Base-by-base conservation (phyloP, 805 yeast genomes). In the Candida andamanensis region DNA sequence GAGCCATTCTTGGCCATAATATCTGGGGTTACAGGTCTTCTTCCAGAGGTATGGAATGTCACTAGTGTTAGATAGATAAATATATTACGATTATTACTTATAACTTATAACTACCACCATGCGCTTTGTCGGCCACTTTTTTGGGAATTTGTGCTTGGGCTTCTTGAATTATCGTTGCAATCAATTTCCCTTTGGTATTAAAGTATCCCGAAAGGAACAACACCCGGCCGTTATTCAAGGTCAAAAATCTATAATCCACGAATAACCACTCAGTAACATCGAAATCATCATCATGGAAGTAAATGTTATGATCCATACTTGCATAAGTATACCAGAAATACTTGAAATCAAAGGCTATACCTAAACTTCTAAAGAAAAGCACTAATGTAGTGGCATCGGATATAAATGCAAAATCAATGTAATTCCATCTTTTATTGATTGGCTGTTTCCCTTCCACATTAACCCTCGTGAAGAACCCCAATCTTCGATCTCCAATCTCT, bases 1-100 rank as follows among this genome's bases (percentile, higher is more conserved):
- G 95, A 2, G 92, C 92, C 2, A 69, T 66, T n/a, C 15, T 74
- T 16, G 95, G 95, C 1, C 70, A 78, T 49, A 76, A 67, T 45
- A 21, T 74, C 8, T 85, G 85, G 80, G 73, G 74, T 6, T 29
- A 30, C 3, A 22, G 24, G 8, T 26, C 25, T 6, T 17, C 13
- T 6, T 23, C 16, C 6, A 21, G 37, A 3, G 32, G 36, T 6
- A 36, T 62, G 51, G 53, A 62, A 18, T 63, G 69, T 32, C 69
- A 63, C 37, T 62, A 34, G 34, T n/a, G 15, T 13, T 7, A 26
- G 7, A 26, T 26, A 26, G 7, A 19, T 8, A 19, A 19, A 8
- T 19, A 19, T n/a, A n/a, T n/a, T n/a, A n/a, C n/a, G n/a, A 18
- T 24, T 17, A 15, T 11, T 22, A 12, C n/a, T 15, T 23, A 31